Evolutionary conservation across 2,329 filamentous ascomycete species (phyloP), one percentile per base, ranked within the genome.

Genomic region (Dothistroma septosporum): DNA sequence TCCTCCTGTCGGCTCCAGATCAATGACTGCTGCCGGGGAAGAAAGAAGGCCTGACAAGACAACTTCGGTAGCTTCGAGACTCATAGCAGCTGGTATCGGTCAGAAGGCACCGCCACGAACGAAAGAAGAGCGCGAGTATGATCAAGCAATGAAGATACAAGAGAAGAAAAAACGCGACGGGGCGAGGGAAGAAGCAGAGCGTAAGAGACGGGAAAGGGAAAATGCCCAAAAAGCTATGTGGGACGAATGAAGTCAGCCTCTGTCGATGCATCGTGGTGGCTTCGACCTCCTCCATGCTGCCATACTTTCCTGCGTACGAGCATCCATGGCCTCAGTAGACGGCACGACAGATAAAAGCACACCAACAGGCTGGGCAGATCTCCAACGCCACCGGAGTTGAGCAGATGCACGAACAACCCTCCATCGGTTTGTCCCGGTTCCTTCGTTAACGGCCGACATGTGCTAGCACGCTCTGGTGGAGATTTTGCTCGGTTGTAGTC

Each of bases 81-180:
- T 99, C 84, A 97, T 99, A 73, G 92, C 91, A 0, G 90, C 89
- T 3, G 92, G 90, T 0, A 78, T 97, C 66, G 94, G 94, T 0
- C 84, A 97, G 58, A 86, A 87, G 70, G 86, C 87, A 35, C 91
- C 91, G 33, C 88, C 85, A 78, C 84, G 87, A 74, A 97, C 91
- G 1, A 91, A 95, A 64, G 92, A 97, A 77, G 90, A 96, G 80
- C 84, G 83, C 68, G 90, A 91, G 57, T 97, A 94, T 74, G 92
- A 97, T 70, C 85, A 83, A 66, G 88, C 90, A 0, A 80, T 94
- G 62, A 86, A 88, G 69, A 90, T 96, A 76, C 90, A 93, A 77
- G 93, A 96, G 80, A 87, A 86, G 70, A 92, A 86, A 79, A 84
- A 85, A 68, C 80, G 87, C 61, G 89, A 92, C 60, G 83, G 85